These are phyloP conservation scores for Penicillium capsulatum DNA, from an alignment of 2,329 filamentous ascomycete species.

Conservation along the genomic window DNA sequence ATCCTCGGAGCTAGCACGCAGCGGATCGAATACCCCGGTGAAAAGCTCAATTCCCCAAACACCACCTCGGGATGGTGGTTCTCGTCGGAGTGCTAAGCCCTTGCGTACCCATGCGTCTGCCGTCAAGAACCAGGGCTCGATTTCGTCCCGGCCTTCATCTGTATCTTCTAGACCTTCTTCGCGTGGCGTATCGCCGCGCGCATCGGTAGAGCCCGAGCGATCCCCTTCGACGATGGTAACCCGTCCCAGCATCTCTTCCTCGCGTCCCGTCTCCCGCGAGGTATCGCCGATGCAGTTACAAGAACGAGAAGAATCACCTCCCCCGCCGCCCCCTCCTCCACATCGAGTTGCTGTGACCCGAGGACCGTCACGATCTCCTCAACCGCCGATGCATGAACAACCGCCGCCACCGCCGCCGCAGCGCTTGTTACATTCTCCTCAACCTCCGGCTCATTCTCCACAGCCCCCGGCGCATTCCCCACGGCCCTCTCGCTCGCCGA, in stretches of 20 bases:
- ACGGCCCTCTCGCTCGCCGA: constrained; percentile 26
- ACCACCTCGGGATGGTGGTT: constrained; percentile 34
- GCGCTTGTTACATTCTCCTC: constrained; percentile 7
- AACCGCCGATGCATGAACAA: constrained; percentile 14
- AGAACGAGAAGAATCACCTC: constrained; percentile 66
- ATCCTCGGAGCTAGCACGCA: constrained; percentile 31
- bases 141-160: constrained; percentile 32
- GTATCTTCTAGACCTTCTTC: constrained; percentile 29
- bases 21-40: constrained; percentile 34
- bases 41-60: constrained; percentile 35
- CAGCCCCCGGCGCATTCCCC: constrained; percentile 13
- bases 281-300: constrained; percentile 36
- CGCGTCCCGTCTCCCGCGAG: constrained; percentile 27
- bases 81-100: constrained; percentile 31
- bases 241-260: constrained; percentile 14
- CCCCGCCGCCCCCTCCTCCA: constrained; percentile 77
- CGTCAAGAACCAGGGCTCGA: constrained; percentile 36
- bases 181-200: constrained; percentile 26
- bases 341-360: constrained; percentile 58
- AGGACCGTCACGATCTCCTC: constrained; percentile 17
- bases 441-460: constrained; percentile 11
- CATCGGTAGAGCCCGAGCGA: constrained; percentile 19
- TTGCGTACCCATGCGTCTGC: constrained; percentile 37
- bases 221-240: constrained; percentile 18
- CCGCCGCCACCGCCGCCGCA: constrained; percentile 7